A percentile compares a stretch with the other conserved stretches of the same genome.
phyloP scores from a whole-genome alignment of 306 rosid species.

The Vachellia pachyceras region DNA sequence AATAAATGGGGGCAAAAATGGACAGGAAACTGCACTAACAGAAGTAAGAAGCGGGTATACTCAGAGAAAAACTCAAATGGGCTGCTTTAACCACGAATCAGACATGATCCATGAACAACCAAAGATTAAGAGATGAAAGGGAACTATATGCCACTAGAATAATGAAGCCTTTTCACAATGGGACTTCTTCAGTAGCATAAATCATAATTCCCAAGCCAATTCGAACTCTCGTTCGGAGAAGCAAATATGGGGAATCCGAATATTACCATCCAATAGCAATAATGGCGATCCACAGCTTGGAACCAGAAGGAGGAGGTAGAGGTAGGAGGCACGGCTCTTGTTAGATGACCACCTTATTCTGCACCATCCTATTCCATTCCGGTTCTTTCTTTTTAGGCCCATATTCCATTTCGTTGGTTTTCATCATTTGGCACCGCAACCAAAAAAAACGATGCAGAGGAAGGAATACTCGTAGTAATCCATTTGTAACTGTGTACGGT shows the following conservation, averaged over 20 bases:
- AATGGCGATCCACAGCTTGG: neutral
- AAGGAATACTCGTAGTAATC: too few species aligned
- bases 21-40: neutral
- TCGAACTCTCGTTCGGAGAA: neutral
- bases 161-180: neutral
- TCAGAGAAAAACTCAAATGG: neutral
- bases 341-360: conserved; percentile 34
- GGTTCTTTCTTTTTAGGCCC: neutral
- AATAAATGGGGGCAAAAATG: neutral
- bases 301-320: conserved; percentile 9
- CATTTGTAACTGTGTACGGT: too few species aligned
- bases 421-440: too few species aligned
- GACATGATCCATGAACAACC: neutral
- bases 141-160: neutral
- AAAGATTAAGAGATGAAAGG: neutral
- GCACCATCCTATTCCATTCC: neutral
- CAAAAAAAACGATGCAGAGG: too few species aligned
- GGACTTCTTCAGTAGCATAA: neutral
- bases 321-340: neutral
- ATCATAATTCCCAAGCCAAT: neutral
- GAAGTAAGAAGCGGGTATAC: neutral
- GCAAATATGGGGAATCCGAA: neutral
- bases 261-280: neutral
- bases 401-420: too few species aligned
- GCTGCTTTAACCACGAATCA: neutral